Evolutionary conservation across 2,329 filamentous ascomycete genomes (phyloP), one percentile per base, ranked within the genome.

Genomic region (Calonectria hongkongensis): DNA sequence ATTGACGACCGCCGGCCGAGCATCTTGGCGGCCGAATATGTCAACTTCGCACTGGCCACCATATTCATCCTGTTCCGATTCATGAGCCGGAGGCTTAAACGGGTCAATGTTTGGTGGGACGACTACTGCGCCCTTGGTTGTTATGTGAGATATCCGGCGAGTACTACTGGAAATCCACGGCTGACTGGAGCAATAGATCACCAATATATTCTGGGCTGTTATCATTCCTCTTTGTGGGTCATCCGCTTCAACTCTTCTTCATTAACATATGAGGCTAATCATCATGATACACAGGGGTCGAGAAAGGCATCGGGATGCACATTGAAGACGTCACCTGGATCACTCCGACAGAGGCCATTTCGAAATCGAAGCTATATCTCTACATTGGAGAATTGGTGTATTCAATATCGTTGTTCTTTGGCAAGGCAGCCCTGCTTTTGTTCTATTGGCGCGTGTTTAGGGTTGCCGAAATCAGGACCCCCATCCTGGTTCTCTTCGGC

Each of bases 361-460:
- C 70, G 5, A 36, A 45, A 30, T 58, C 50, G 7, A 73, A 73
- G 43, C 18, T 68, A 12, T 58, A 54, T n/a, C 76, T 80, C 2
- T 80, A 74, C 4, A 68, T 80, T 45, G 72, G 68, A 21, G 82
- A 83, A 58, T 74, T 82, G 5, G 50, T 81, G 30, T 83, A 83
- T 64, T 78, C 80, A 18, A 79, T 76, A 6, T 74, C 81, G 0
- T 71, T 83, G 2, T 81, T 78, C 69, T 80, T 80, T 39, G 78
- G 74, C 15, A 83, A 83, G 56, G 39, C 78, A 0, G 75, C 81
- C 0, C 78, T 83, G 7, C 71, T 83, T 3, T 71, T 56, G 8
- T 81, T 83, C 21, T 83, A 83, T 68, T 82, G 79, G 80, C 79
- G 82, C 15, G 74, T 83, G 60, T 83, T 83, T 39, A 67, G 77